Conservation (phyloP, 2,329 filamentous ascomycete genomes). For the Penicillium polonicum region DNA sequence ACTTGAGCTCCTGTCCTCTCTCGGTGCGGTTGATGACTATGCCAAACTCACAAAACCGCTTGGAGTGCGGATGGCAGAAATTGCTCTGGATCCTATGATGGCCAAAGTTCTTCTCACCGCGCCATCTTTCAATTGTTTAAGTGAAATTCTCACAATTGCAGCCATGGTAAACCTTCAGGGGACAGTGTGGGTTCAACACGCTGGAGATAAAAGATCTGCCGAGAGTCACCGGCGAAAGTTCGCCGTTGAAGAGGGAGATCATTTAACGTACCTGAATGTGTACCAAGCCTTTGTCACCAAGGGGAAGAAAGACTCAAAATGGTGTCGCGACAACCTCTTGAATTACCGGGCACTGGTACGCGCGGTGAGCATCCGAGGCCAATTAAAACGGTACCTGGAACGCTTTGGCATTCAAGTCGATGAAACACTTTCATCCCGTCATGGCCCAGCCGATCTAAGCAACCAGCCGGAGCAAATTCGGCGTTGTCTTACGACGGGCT, state of each 20-base stretch:
- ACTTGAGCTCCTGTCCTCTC: slow-evolving; percentile 79
- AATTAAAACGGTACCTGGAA: slow-evolving; percentile 83
- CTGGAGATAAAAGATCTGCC: slow-evolving; percentile 71
- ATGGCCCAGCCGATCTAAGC: slow-evolving; percentile 33
- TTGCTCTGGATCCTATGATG: slow-evolving; percentile 95
- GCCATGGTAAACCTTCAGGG: slow-evolving; percentile 90
- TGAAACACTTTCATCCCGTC: slow-evolving; percentile 52
- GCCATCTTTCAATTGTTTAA: slow-evolving; percentile 71
- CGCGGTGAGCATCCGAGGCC: slow-evolving; percentile 80
- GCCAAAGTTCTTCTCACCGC: slow-evolving; percentile 80
- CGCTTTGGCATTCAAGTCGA: slow-evolving; percentile 72
- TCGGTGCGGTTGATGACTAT: slow-evolving; percentile 84
- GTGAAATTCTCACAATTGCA: slow-evolving; percentile 85
- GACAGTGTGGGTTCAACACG: slow-evolving; percentile 76
- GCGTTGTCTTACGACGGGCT: slow-evolving; percentile 82
- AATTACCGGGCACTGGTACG: slow-evolving; percentile 82
- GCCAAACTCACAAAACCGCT: slow-evolving; percentile 86
- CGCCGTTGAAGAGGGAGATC: slow-evolving; percentile 89
- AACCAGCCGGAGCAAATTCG: slow-evolving; percentile 71
- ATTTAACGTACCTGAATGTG: slow-evolving; percentile 88
- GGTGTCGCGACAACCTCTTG: slow-evolving; percentile 81
- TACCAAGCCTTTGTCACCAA: slow-evolving; percentile 83
- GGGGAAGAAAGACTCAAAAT: slow-evolving; percentile 78
- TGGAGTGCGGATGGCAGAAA: slow-evolving; percentile 87
- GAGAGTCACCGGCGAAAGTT: slow-evolving; percentile 78